Base-by-base conservation (phyloP, 2,329 filamentous ascomycete species). In the Talaromyces sp. region DNA sequence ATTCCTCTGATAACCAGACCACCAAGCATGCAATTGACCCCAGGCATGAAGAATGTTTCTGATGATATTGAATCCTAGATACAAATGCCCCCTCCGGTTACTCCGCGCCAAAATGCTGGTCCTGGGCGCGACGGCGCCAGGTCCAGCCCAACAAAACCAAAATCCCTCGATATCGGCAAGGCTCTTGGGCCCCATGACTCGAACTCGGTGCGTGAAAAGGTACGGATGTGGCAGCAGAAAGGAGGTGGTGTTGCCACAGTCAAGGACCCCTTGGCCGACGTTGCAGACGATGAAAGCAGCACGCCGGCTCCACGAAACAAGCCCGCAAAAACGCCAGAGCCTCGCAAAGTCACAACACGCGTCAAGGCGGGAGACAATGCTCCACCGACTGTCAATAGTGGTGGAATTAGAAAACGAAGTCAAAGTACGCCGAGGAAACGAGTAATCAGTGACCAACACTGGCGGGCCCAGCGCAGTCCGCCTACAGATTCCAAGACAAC, bases 401-500 rank as follows among this genome's bases (percentile, higher is more conserved):
- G 61, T 52, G 65, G 61, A 13, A 77, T 71, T 45, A 78, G 75
- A 65, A 75, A 78, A 58, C 72, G 70, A 73, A 81, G 78, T 70
- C 83, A 78, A 74, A 87, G 83, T 59, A 87, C 91, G 54, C 94
- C 94, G 17, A 93, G 92, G 79, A 97, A 96, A 83, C 87, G 93
- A 68, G 92, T 98, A 62, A 87, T 97, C 67, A 97, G 93, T 75
- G 94, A 98, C 79, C 90, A 91, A 63, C 91, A 97, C 79, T 98
- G 94, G 75, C 85, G 84, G 67, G 84, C 82, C 66, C 84, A 83
- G 67, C 83, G 81, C 66, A 83, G 76, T 64, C 78, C 83, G 9
- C 75, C 82, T 0, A 81, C 78, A 66, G 75, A 73, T 43, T 59
- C 52, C 37, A 63, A 66, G 37, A 65, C 77, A 47, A 73, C 77